Evolutionary conservation across 2,329 filamentous ascomycete genomes (phyloP), one percentile per base, ranked within the genome.

Genomic region (Beauveria sp.): DNA sequence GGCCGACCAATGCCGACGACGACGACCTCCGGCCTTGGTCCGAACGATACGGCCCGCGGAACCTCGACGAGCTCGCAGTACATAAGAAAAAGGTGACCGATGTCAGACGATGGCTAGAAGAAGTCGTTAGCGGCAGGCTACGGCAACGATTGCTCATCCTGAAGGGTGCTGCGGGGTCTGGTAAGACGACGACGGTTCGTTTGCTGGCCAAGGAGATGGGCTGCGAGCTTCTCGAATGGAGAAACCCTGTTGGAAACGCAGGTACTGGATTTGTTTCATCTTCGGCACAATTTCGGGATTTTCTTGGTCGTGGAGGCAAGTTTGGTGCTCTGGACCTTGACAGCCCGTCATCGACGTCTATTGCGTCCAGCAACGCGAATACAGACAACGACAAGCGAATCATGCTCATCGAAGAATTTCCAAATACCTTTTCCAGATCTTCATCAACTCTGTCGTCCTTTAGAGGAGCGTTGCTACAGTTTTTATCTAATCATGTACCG

Each of bases 31-130:
- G 88, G 58, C 92, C 93, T 3, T 98, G 93, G 93, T 89, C 89
- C 18, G 93, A 97, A 67, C 85, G 87, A 67, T 98, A 91, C 73
- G 87, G 84, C 2, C 93, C 93, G 0, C 69, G 73, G 3, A 88
- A 83, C 67, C 73, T 97, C 14, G 87, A 92, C 18, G 93, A 98
- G 75, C 79, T 99, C 51, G 93, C 89, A 0, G 93, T 99, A 20
- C 93, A 99, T 74, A 97, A 96, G 78, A 95, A 85, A 68, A 99
- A 99, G 73, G 90, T 98, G 6, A 77, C 85, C 2, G 93, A 98
- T 75, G 93, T 98, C 51, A 84, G 87, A 63, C 81, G 77, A 63
- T 98, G 95, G 93, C 77, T 99, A 40, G 85, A 89, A 49, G 84
- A 88, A 69, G 90, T 91, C 20, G 83, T 91, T 64, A 73, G 75